A percentile compares a stretch with the other conserved stretches of the same genome.
Conservation (phyloP, 768 basidiomycete species). For the Boletellus ananiceps region DNA sequence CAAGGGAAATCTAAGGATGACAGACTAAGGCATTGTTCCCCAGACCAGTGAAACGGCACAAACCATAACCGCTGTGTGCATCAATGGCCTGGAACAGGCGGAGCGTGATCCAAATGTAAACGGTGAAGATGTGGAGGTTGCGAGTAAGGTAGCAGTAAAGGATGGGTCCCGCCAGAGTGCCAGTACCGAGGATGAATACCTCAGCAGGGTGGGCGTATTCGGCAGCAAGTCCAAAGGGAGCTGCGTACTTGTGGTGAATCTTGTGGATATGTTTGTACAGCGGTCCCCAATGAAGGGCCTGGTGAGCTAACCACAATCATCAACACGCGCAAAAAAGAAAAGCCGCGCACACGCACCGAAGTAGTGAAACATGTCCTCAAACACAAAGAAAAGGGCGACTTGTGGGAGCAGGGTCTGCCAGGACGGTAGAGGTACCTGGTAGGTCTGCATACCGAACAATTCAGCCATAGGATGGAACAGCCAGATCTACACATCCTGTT, state of each 20-base stretch:
- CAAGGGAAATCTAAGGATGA: slow-evolving; percentile 81
- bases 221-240: slow-evolving; percentile 95
- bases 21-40: not conserved
- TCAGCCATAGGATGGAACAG: slow-evolving; percentile 90
- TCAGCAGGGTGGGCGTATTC: slow-evolving; percentile 98
- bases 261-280: slow-evolving; percentile 95
- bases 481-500: slow-evolving; percentile 59
- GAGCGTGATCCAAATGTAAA: slow-evolving; percentile 91
- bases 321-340: not conserved
- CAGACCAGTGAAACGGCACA: slow-evolving; percentile 19
- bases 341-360: slow-evolving; percentile 45
- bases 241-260: slow-evolving; percentile 95
- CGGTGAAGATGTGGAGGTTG: slow-evolving; percentile 82
- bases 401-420: slow-evolving; percentile 68
- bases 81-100: slow-evolving; percentile 97
- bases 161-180: slow-evolving; percentile 85
- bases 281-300: slow-evolving; percentile 77
- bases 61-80: slow-evolving; percentile 94
- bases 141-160: slow-evolving; percentile 75
- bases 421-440: slow-evolving; percentile 88
- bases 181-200: slow-evolving; percentile 89
- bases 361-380: slow-evolving; percentile 96
- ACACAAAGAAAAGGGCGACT: slow-evolving; percentile 85
- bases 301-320: slow-evolving; percentile 58
- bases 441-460: slow-evolving; percentile 82